These are phyloP conservation scores for Neonectria ditissima DNA, from an alignment of 2,329 filamentous ascomycete species.

Conservation along the genomic window DNA sequence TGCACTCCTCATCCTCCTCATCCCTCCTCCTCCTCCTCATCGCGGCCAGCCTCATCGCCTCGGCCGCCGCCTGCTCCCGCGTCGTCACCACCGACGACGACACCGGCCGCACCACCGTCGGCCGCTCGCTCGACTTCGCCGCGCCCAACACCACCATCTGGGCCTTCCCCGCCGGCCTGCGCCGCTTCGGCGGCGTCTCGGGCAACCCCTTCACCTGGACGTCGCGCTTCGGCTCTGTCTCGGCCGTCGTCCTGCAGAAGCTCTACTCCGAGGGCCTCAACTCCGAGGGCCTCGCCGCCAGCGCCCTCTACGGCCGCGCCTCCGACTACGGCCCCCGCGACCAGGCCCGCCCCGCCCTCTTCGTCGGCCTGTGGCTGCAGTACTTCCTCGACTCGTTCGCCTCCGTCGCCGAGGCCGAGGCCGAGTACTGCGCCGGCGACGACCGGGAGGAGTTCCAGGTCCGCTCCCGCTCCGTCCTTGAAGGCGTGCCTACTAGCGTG, in stretches of 20 bases:
- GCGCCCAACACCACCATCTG: conserved; percentile 27
- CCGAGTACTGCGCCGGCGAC: conserved; percentile 17
- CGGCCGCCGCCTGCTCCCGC: conserved; percentile 15
- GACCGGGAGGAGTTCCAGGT: conserved; percentile 29
- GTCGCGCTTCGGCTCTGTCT: conserved; percentile 26
- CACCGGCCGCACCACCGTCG: conserved; percentile 12
- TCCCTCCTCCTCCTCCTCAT: not conserved
- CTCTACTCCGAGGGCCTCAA: conserved; percentile 33
- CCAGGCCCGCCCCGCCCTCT: conserved; percentile 15
- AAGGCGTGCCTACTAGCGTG: conserved; percentile 7
- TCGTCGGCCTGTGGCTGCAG: conserved; percentile 32
- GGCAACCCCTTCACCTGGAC: conserved; percentile 29
- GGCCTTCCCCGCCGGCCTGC: conserved; percentile 27
- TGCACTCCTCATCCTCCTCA: conserved; percentile 9
- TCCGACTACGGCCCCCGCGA: conserved; percentile 32
- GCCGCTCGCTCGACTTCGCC: conserved; percentile 32
- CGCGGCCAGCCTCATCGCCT: conserved; percentile 10
- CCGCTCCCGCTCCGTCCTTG: conserved; percentile 11
- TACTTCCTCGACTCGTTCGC: conserved; percentile 35
- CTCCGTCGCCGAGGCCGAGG: conserved; percentile 19
- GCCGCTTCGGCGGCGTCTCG: conserved; percentile 26
- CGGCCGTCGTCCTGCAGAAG: conserved; percentile 31
- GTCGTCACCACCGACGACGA: conserved; percentile 4
- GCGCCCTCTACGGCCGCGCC: conserved; percentile 39
- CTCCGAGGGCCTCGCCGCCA: conserved; percentile 26